phyloP scores from a whole-genome alignment of 2,329 filamentous ascomycete species.

The Coniosporium tulheliwenetii region DNA sequence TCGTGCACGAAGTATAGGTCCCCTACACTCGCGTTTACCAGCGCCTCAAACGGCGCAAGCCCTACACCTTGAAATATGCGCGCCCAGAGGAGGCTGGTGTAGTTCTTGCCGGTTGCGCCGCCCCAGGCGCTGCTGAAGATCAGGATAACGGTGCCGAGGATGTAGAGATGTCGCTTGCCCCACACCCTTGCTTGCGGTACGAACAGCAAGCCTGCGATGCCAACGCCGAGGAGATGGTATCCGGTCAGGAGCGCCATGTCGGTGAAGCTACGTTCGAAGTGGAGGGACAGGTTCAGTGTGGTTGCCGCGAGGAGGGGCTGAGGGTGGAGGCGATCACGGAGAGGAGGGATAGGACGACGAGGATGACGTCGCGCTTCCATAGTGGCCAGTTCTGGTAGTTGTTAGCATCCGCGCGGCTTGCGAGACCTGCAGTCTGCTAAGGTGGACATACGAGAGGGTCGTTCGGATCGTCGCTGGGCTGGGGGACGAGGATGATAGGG shows the following conservation, averaged over 20 bases:
- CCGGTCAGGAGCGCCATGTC: conserved; percentile 69
- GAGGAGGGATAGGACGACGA: conserved; percentile 60
- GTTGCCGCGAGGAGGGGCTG: conserved; percentile 75
- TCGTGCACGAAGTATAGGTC: conserved; percentile 78
- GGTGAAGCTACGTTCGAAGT: conserved; percentile 53
- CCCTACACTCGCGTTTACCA: conserved; percentile 78
- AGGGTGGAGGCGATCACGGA: conserved; percentile 74
- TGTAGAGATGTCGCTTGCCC: conserved; percentile 81
- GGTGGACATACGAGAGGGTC: conserved; percentile 52
- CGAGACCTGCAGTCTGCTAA: background rate
- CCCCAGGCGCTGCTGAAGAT: conserved; percentile 66
- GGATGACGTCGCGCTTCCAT: conserved; percentile 71
- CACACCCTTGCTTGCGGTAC: conserved; percentile 79
- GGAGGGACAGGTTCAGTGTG: conserved; percentile 58
- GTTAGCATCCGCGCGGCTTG: conserved; percentile 1
- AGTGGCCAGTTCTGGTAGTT: conserved; percentile 59
- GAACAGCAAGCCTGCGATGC: conserved; percentile 66
- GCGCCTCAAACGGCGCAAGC: conserved; percentile 73
- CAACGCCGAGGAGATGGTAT: conserved; percentile 73
- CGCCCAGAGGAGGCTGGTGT: conserved; percentile 59
- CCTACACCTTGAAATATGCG: conserved; percentile 76
- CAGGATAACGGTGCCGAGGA: conserved; percentile 60
- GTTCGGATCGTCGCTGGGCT: conserved; percentile 81
- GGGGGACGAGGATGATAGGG: conserved; percentile 72
- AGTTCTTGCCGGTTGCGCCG: conserved; percentile 50